Base-by-base conservation (phyloP, 2,329 filamentous ascomycete genomes). In the Penicillium sp. region DNA sequence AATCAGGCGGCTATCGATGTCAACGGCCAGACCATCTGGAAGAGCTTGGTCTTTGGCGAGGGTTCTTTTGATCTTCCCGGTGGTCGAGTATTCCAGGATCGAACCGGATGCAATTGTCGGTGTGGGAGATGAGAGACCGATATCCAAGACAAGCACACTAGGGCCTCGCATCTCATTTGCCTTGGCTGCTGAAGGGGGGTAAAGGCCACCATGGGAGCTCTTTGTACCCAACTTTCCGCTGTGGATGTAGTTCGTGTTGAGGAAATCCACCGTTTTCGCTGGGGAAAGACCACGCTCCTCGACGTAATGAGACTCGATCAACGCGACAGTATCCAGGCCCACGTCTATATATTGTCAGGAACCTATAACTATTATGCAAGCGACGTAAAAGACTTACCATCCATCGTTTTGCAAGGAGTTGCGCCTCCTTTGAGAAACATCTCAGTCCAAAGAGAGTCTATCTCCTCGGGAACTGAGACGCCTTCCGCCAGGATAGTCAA, bases 301-400 rank as follows among this genome's bases (percentile, higher is more conserved):
- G 47, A 80, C 67, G 57, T 81, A 81, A 51, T 81, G 74, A 25
- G 73, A 56, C 51, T 81, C 78, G 44, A 81, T 81, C 43, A 78
- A 72, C 0, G 73, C 68, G 3, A 81, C 76, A 0, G 77, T 81
- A 46, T 81, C 78, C 0, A 81, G 65, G 0, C 78, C 78, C 20
- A 81, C 73, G 7, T 66, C 62, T 65, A 29, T 6, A 18, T 25
- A 24, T 3, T 29, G 41, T 46, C 15, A 56, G 42, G 3, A 2
- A 9, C 12, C 5, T 2, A 8, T 6, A 6, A n/a, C 15, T 8
- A n/a, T 25, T 8, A 8, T 5, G 25, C 23, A n/a, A 37, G 4
- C 2, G 25, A 2, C 4, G 1, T 2, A 24, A 40, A n/a, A 18
- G 13, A 60, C 63, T 47, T 38, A 63, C 64, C 47, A 50, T 78